Evolutionary conservation across 2,329 filamentous ascomycete species (phyloP).

Genomic region (Fusarium citri): DNA sequence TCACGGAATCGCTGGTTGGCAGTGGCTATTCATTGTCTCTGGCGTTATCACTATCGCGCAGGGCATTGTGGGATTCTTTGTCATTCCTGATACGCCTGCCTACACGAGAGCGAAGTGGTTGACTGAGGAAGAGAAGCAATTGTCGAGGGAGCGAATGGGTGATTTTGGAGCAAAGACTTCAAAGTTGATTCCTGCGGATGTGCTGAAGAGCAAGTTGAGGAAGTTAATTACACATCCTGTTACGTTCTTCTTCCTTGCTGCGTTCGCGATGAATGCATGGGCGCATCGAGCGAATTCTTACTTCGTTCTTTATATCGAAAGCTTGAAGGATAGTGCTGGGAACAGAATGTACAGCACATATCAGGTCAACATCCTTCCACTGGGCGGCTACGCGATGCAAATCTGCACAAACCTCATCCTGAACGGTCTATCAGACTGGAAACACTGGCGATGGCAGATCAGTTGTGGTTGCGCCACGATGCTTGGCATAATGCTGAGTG

Average conservation of each 20-base stretch:
- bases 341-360: conserved; percentile 47
- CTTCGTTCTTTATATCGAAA: conserved; percentile 50
- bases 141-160: conserved; percentile 46
- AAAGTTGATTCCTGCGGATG: conserved; percentile 41
- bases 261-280: conserved; percentile 49
- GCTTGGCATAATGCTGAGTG: conserved; percentile 49
- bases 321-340: conserved; percentile 43
- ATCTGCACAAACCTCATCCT: conserved; percentile 52
- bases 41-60: conserved; percentile 57
- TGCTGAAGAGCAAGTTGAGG: conserved; percentile 44
- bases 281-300: conserved; percentile 49
- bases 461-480: conserved; percentile 46
- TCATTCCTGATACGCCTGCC: conserved; percentile 51
- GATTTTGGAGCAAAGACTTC: conserved; percentile 48
- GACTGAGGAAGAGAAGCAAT: conserved; percentile 44
- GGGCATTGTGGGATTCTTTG: conserved; percentile 54
- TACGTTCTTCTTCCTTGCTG: conserved; percentile 48
- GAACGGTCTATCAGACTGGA: conserved; percentile 53
- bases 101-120: conserved; percentile 49
- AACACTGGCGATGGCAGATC: conserved; percentile 55
- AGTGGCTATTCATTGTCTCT: conserved; percentile 60
- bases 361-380: conserved; percentile 49
- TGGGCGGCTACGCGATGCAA: conserved; percentile 49
- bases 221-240: conserved; percentile 47
- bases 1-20: conserved; percentile 56